Conservation (phyloP, 345 rosid genomes). For the Brassica incana region DNA sequence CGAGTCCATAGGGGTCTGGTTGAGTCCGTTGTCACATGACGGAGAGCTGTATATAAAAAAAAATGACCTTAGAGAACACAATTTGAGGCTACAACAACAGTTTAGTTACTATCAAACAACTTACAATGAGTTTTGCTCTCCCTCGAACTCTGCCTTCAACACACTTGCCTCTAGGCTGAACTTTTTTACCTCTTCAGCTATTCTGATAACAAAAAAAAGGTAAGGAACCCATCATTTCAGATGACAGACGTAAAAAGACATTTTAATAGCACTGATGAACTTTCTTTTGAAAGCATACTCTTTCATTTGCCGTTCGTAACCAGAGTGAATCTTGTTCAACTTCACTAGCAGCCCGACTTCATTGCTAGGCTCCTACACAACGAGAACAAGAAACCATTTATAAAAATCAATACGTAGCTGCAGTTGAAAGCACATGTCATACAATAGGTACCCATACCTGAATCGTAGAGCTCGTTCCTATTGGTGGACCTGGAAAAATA, state of each 20-base stretch:
- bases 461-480: constrained; percentile 42
- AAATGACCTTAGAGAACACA: constrained; percentile 1
- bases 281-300: constrained; percentile 50
- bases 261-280: background rate
- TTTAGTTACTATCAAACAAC: constrained; percentile 14
- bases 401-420: constrained; percentile 12
- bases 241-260: background rate
- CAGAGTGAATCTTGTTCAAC: constrained; percentile 53
- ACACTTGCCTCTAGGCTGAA: constrained; percentile 61
- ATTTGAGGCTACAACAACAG: background rate
- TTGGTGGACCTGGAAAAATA: constrained; percentile 46
- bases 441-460: constrained; percentile 33
- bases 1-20: constrained; percentile 50
- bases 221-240: constrained; percentile 1
- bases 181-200: constrained; percentile 60
- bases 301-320: constrained; percentile 77
- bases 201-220: constrained; percentile 43
- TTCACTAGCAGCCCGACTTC: constrained; percentile 23
- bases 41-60: constrained; percentile 41
- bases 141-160: constrained; percentile 52
- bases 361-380: constrained; percentile 30
- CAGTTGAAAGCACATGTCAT: constrained; percentile 18
- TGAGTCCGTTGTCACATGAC: constrained; percentile 52
- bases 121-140: constrained; percentile 37
- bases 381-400: constrained; percentile 20